Base-by-base conservation (phyloP, 148 eudicot genomes). In the Polygonum aviculare region DNA sequence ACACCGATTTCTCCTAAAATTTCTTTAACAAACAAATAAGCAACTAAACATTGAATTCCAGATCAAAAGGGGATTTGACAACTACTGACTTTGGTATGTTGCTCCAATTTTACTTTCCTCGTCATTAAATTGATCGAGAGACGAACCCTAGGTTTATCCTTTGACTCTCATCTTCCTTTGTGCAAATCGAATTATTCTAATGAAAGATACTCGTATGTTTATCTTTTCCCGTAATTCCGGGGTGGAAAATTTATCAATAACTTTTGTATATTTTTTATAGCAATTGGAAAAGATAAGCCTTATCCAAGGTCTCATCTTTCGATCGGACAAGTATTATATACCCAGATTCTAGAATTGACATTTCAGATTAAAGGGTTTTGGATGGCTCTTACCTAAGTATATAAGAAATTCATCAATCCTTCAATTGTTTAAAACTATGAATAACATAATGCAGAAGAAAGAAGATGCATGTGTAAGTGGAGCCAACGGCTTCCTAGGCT, bases 401-500 rank as follows among this genome's bases (percentile, higher is more conserved):
- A 51, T 57, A 57, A 7, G 2, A 7, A 22, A 4, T 5, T 2
- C n/a, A 3, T 15, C 19, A 50, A 10, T 50, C 55, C 55, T 50
- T 50, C 5, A 50, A 50, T 6, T 50, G 55, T 50, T 18, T 11
- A 67, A 10, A 67, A 31, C 72, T 26, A 63, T 63, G 69, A 5
- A 38, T 12, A 67, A 41, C 77, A 15, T 26, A 12, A 75, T 72
- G 52, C 21, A 48, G 52, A 45, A 75, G 45, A 60, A 55, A 33
- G 77, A 75, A n/a, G 65, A 86, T 7, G 88, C 91, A 2, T 89
- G 94, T 81, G 89, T 93, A 36, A 94, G 97, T 12, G 98, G 98
- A 31, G 97, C 95, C 71, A 90, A 91, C 79, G 97, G 98, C 2
- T 94, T 91, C 91, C 91, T 94, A 22, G 97, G 97, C 14, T 80